Evolutionary conservation across 169 alveolate genomes (phyloP), one percentile per base, ranked within the genome.

Genomic region (Eimeria falciformis): DNA sequence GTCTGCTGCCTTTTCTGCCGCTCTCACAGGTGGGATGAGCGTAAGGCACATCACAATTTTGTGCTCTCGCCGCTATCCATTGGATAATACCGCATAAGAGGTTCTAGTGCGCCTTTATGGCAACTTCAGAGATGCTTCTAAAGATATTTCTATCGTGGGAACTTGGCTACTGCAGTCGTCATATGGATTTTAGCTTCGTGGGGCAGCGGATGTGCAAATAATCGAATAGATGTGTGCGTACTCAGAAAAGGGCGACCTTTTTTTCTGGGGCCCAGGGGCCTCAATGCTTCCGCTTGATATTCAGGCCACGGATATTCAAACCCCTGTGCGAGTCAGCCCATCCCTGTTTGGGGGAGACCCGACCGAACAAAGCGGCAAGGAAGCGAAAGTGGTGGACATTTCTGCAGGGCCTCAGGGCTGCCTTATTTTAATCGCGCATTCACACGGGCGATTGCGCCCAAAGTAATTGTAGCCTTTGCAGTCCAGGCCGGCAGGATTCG

Each of bases 181-280:
- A n/a, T n/a, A n/a, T n/a, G n/a, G n/a, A n/a, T n/a, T n/a, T n/a
- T n/a, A n/a, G n/a, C n/a, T n/a, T n/a, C n/a, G n/a, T n/a, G n/a
- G n/a, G n/a, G n/a, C n/a, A n/a, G n/a, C n/a, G n/a, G n/a, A n/a
- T n/a, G n/a, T n/a, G n/a, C n/a, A n/a, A n/a, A n/a, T n/a, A n/a
- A n/a, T n/a, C n/a, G n/a, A n/a, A n/a, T 33, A n/a, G 17, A 29
- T 50, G 73, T 71, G n/a, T 79, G 88, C 14, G 71, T 37, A 23
- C 66, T 29, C 88, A 79, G 88, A 50, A 21, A 29, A 18, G 17
- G 88, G 88, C 2, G 88, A 79, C 18, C 53, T 43, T 14, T 79
- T 50, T 18, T 79, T 79, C 5, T 79, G 88, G 88, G 88, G 88
- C 7, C 88, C 88, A 53, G 88, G 88, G 88, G 88, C 55, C 17